Evolutionary conservation across 208 protist species (phyloP).

Genomic region (Wallacemonas sp.): DNA sequence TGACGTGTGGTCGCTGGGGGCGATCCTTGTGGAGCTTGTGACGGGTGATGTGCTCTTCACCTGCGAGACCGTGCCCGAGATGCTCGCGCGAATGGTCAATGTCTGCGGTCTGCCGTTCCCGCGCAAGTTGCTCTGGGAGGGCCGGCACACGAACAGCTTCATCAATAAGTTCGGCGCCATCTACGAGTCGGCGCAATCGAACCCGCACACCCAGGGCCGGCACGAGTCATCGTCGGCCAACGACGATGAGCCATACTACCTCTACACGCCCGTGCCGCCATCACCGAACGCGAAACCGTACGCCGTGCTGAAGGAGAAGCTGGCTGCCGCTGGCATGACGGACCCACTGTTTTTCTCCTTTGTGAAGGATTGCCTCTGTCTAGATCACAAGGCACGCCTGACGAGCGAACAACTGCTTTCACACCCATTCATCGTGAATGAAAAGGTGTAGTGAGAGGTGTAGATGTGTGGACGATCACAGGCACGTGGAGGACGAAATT

Average conservation of each 20-base stretch:
- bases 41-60: constrained; percentile 95
- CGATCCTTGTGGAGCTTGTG: constrained; percentile 93
- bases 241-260: constrained; percentile 66
- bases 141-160: constrained; percentile 84
- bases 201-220: constrained; percentile 20
- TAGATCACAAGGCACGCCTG: constrained; percentile 83
- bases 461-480: no score
- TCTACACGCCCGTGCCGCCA: constrained; percentile 67
- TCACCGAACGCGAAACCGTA: constrained; percentile 32
- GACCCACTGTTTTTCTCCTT: constrained; percentile 87
- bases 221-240: constrained; percentile 9
- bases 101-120: constrained; percentile 89
- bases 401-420: constrained; percentile 73
- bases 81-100: constrained; percentile 91
- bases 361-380: constrained; percentile 78
- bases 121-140: constrained; percentile 84
- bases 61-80: constrained; percentile 92
- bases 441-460: constrained; percentile 35
- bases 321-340: constrained; percentile 60
- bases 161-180: constrained; percentile 89
- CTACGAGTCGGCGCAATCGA: constrained; percentile 71
- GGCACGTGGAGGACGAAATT: no score
- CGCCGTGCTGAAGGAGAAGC: constrained; percentile 69
- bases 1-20: constrained; percentile 95
- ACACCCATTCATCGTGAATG: constrained; percentile 84